Evolutionary conservation across 2,329 filamentous ascomycete species (phyloP), one percentile per base, ranked within the genome.

Genomic region (Xylaria sp.): DNA sequence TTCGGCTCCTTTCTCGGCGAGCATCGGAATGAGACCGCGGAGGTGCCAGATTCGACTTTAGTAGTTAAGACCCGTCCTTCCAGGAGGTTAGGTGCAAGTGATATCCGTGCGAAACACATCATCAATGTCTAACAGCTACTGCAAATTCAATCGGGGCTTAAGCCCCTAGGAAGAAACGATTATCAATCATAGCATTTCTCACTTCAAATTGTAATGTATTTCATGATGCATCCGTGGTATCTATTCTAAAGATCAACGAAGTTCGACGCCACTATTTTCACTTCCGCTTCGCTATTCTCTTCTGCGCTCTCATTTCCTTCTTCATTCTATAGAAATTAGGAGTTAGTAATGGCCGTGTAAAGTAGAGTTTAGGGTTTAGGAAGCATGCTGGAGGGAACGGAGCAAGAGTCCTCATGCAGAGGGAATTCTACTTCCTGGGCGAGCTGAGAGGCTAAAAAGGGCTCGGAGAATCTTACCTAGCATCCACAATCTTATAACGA

Each of bases 291-390:
- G 67, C 58, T 52, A 70, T 60, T 33, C 68, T 63, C 63, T 67
- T 70, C 59, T 46, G 47, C n/a, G 68, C 68, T 35, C 68, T 66
- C 67, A 66, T 67, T 62, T 70, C 68, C 54, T 70, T 70, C 60
- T 69, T 69, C 67, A 68, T 69, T 58, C 63, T 64, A 10, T 51
- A 54, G 43, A 13, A 29, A 23, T 33, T 8, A 40, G 10, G 11
- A 21, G 31, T 64, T 33, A 64, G 62, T 27, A 38, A 21, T 33
- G 33, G 11, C 35, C 2, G 9, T 51, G 27, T 41, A 31, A 9
- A 21, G 13, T 2, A 33, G 31, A 6, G 8, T 15, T 49, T 37
- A 6, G 27, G n/a, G 27, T 1, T 13, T 21, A 7, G n/a, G 4
- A 10, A 11, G 17, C 4, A 17, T 23, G 17, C 9, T 17, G 19